Percentiles rank a stretch among this genome's conserved stretches.
Evolutionary conservation across 1,284 basidiomycete genomes (phyloP).

Genomic region (Sanghuangporus baumii): DNA sequence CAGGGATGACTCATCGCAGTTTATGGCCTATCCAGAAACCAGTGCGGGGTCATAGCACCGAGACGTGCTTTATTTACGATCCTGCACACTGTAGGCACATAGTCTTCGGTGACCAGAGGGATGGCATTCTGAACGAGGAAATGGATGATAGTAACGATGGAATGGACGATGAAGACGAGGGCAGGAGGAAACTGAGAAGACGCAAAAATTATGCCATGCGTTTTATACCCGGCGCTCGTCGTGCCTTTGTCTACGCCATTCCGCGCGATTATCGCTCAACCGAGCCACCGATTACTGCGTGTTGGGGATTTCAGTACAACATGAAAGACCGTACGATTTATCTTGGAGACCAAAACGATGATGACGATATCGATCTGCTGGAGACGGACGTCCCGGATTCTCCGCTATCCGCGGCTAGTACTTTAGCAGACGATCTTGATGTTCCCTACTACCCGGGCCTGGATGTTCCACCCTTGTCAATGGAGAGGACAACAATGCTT

Average conservation of each 20-base stretch:
- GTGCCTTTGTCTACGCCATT: constrained; percentile 44
- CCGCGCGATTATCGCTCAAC: constrained; percentile 12
- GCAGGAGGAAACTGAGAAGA: not conserved
- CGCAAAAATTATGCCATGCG: constrained; percentile 2
- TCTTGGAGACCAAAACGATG: constrained; percentile 12
- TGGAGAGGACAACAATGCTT: not conserved
- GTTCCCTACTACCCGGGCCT: not conserved
- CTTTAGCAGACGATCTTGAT: not conserved
- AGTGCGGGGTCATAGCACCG: not conserved
- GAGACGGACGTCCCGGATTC: not conserved
- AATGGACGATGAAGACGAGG: not conserved
- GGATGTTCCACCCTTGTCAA: not conserved
- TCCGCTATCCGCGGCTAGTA: not conserved
- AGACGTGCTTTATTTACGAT: not conserved
- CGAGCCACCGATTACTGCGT: constrained; percentile 11
- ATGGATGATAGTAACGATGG: not conserved
- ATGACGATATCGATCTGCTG: not conserved
- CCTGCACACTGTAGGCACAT: not conserved
- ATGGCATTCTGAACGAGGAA: not conserved
- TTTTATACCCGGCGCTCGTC: constrained; percentile 43
- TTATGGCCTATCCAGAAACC: constrained; percentile 31
- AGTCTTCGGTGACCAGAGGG: not conserved
- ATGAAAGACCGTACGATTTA: not conserved
- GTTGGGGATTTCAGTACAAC: constrained; percentile 15
- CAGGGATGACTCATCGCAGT: constrained; percentile 33